phyloP scores from a whole-genome alignment of 2,329 filamentous ascomycete species.

The Cordyceps farinosa region DNA sequence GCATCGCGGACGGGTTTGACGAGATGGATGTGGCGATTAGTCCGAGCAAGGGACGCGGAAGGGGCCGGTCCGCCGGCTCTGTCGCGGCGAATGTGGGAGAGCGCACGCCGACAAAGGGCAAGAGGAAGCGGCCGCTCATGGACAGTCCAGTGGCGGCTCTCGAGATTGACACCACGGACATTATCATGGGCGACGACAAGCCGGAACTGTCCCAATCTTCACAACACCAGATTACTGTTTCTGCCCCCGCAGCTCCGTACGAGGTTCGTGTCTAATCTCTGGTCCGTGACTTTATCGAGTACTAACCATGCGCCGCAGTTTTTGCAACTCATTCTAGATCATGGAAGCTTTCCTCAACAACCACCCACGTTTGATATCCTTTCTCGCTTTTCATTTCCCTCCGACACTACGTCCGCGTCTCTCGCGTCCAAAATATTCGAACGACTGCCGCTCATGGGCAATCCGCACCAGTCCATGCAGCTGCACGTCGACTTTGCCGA shows the following conservation, averaged over 20 bases:
- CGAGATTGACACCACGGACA: constrained; percentile 47
- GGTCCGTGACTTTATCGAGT: neutral
- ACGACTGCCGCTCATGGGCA: constrained; percentile 57
- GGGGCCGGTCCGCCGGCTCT: constrained; percentile 38
- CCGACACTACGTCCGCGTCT: constrained; percentile 55
- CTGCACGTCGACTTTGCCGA: constrained; percentile 63
- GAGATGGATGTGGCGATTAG: constrained; percentile 56
- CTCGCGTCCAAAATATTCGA: constrained; percentile 67
- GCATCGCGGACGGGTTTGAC: constrained; percentile 73
- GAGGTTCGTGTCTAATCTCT: constrained; percentile 36
- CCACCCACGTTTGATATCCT: constrained; percentile 66
- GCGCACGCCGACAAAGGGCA: constrained; percentile 62
- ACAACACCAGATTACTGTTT: constrained; percentile 23
- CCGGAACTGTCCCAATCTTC: constrained; percentile 18
- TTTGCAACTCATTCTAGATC: constrained; percentile 61
- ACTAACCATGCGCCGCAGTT: constrained; percentile 40
- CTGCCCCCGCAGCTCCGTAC: constrained; percentile 34
- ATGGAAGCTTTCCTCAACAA: constrained; percentile 51
- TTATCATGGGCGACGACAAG: constrained; percentile 33
- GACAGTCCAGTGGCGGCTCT: constrained; percentile 65
- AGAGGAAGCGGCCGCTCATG: constrained; percentile 63
- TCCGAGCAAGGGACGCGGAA: constrained; percentile 48
- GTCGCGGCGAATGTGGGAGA: constrained; percentile 46
- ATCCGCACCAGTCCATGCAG: constrained; percentile 45
- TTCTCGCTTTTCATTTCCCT: constrained; percentile 61